Evolutionary conservation across 2,329 filamentous ascomycete genomes (phyloP).

Genomic region (Macrophomina tecta): DNA sequence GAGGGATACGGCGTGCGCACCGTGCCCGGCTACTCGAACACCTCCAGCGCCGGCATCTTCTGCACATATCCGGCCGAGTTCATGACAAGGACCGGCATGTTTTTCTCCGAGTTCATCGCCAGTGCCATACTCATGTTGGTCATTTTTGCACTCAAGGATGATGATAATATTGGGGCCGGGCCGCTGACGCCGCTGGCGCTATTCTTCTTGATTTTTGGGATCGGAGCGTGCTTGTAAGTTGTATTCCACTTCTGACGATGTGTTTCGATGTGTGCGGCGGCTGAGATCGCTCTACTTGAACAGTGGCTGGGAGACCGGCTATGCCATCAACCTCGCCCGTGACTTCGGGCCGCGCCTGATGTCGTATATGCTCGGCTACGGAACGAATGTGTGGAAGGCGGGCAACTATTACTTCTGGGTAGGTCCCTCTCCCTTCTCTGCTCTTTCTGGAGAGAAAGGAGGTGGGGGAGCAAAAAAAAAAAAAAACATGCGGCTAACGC

Average conservation of each 20-base stretch:
- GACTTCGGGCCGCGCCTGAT: constrained; percentile 75
- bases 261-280: background rate
- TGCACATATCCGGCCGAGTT: constrained; percentile 70
- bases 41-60: constrained; percentile 69
- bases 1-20: constrained; percentile 56
- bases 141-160: constrained; percentile 70
- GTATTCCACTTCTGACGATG: no score
- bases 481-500: no score
- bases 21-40: constrained; percentile 49
- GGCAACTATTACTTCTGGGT: constrained; percentile 71
- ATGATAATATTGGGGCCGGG: constrained; percentile 47
- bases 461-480: no score
- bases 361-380: constrained; percentile 71
- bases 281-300: background rate
- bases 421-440: background rate
- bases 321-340: constrained; percentile 70
- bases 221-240: constrained; percentile 65
- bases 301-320: constrained; percentile 67
- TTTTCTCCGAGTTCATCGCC: constrained; percentile 74
- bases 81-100: constrained; percentile 69
- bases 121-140: constrained; percentile 71
- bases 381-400: constrained; percentile 65
- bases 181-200: constrained; percentile 61
- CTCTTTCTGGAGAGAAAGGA: background rate
- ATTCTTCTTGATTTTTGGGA: constrained; percentile 72